These are phyloP conservation scores for Fusarium falciforme DNA, from an alignment of 2,329 filamentous ascomycete species.

Conservation along the genomic window DNA sequence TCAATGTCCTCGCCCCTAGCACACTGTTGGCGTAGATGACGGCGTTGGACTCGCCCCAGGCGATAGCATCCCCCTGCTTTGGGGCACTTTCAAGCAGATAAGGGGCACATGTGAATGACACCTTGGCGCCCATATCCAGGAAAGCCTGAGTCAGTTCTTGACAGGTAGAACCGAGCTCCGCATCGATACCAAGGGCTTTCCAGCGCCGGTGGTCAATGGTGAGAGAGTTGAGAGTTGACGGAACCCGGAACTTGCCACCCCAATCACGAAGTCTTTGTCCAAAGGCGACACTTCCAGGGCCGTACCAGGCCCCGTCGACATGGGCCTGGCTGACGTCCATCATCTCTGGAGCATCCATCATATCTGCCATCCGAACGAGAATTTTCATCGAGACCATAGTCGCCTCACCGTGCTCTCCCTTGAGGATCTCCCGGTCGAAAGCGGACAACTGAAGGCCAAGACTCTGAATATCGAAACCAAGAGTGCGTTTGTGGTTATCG, in stretches of 20 bases:
- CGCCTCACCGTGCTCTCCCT: slow-evolving; percentile 26
- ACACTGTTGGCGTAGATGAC: slow-evolving; percentile 39
- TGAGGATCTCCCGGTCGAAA: slow-evolving; percentile 9
- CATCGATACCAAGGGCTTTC: slow-evolving; percentile 22
- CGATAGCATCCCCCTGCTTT: slow-evolving; percentile 22
- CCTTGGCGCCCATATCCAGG: slow-evolving; percentile 29
- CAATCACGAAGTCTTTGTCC: slow-evolving; percentile 25
- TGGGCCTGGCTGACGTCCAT: slow-evolving; percentile 36
- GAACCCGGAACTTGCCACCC: slow-evolving; percentile 28
- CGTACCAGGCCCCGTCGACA: slow-evolving; percentile 26
- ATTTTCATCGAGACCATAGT: slow-evolving; percentile 20
- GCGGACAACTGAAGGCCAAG: slow-evolving; percentile 10
- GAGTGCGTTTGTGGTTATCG: not conserved
- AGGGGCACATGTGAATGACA: slow-evolving; percentile 35
- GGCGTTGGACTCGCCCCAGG: slow-evolving; percentile 37
- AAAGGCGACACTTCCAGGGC: slow-evolving; percentile 24
- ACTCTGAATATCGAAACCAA: not conserved
- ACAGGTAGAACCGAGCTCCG: slow-evolving; percentile 16
- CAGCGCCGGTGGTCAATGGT: slow-evolving; percentile 34
- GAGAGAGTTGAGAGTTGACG: slow-evolving; percentile 32
- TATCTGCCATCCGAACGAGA: slow-evolving; percentile 26
- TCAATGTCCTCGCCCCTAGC: slow-evolving; percentile 34
- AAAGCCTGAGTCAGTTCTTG: slow-evolving; percentile 24
- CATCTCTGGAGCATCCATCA: slow-evolving; percentile 22
- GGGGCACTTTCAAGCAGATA: slow-evolving; percentile 33